Percentiles rank a stretch among this genome's conserved stretches.
These are phyloP conservation scores for Rhypophila decipiens DNA, from an alignment of 495 filamentous ascomycete genomes.

Conservation along the genomic window DNA sequence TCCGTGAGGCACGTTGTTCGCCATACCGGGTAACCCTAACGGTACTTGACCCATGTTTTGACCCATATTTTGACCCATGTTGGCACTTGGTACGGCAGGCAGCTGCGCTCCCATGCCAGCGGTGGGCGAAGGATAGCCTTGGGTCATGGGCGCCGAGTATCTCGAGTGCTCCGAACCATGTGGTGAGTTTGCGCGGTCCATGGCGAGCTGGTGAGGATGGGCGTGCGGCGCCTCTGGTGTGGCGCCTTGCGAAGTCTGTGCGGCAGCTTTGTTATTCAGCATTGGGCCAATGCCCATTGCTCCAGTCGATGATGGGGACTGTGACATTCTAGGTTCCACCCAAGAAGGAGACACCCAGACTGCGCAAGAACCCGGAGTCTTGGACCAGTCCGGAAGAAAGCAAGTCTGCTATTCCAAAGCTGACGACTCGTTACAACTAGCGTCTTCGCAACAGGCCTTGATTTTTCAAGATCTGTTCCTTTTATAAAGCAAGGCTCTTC, in stretches of 20 bases:
- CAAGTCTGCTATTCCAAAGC: background rate
- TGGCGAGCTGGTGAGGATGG: conserved; percentile 21
- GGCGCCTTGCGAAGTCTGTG: conserved; percentile 8
- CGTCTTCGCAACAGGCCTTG: too few relatives aligned
- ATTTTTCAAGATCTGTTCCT: background rate
- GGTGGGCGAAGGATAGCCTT: conserved; percentile 30
- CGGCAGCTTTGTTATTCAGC: conserved; percentile 27
- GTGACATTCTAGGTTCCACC: conserved; percentile 20
- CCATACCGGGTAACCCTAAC: conserved; percentile 45
- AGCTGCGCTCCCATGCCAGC: conserved; percentile 26
- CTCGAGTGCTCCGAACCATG: conserved; percentile 56
- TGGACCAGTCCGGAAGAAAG: background rate
- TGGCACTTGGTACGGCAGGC: conserved; percentile 42
- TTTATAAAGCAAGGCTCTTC: background rate
- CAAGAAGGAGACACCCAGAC: background rate
- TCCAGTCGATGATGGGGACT: conserved; percentile 26
- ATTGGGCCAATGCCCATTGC: conserved; percentile 34
- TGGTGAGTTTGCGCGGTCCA: conserved; percentile 64
- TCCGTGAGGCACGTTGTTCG: conserved; percentile 31
- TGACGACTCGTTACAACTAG: too few relatives aligned
- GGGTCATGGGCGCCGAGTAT: conserved; percentile 25
- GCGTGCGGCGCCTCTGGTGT: conserved; percentile 15
- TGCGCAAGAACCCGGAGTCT: background rate
- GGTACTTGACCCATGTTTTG: conserved; percentile 41
- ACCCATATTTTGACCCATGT: conserved; percentile 45